phyloP scores from a whole-genome alignment of 129 eudicot species.

The Artemisia annua region DNA sequence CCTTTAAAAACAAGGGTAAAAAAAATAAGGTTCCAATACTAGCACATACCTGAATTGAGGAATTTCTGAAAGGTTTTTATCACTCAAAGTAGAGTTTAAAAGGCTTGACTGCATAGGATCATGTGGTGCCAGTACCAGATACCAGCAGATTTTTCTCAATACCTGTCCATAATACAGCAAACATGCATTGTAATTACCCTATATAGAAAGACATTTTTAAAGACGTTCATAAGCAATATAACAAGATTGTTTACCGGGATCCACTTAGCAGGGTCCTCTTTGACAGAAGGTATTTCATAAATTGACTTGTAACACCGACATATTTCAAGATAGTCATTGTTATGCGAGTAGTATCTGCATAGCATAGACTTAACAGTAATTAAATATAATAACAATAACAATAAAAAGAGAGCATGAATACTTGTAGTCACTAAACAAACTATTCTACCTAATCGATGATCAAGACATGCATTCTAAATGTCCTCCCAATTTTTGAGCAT shows the following conservation, averaged over 20 bases:
- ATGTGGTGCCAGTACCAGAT: constrained; percentile 82
- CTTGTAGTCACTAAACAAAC: no score
- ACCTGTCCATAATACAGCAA: constrained; percentile 39
- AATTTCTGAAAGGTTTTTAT: constrained; percentile 80
- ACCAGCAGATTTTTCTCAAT: constrained; percentile 91
- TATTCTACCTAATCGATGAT: no score
- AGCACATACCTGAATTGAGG: constrained; percentile 88
- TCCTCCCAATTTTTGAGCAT: no score
- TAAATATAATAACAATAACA: not conserved
- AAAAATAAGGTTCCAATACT: no score
- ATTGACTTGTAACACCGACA: constrained; percentile 92
- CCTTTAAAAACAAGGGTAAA: no score
- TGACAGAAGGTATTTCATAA: constrained; percentile 88
- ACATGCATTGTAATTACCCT: not conserved
- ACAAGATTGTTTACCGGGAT: constrained; percentile 51
- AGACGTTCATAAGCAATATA: not conserved
- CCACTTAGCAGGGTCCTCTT: constrained; percentile 77
- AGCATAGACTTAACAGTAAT: not conserved
- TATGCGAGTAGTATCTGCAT: constrained; percentile 72
- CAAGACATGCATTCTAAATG: no score
- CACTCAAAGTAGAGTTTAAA: constrained; percentile 83
- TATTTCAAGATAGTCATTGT: constrained; percentile 89
- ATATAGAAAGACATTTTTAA: not conserved
- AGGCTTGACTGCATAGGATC: constrained; percentile 98
- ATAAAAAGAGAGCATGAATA: not conserved